Conservation (phyloP, 257 asterid species). For the Gentiana macrophylla region DNA sequence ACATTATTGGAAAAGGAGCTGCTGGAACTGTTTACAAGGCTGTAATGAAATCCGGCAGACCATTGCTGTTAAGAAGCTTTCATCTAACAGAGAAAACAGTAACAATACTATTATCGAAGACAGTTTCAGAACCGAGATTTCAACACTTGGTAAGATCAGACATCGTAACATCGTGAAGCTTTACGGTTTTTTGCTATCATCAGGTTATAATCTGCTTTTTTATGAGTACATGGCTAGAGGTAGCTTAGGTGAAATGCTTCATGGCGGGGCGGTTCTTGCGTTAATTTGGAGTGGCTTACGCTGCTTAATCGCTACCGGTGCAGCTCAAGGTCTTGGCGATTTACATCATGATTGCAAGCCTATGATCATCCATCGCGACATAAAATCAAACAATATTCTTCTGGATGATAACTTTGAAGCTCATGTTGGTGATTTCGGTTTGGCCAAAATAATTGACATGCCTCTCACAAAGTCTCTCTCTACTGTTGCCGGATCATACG, state of each 20-base stretch:
- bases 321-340: slow-evolving; percentile 85
- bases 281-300: slow-evolving; percentile 86
- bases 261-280: slow-evolving; percentile 35
- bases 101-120: slow-evolving; percentile 49
- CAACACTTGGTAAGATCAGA: slow-evolving; percentile 80
- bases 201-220: slow-evolving; percentile 76
- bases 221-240: slow-evolving; percentile 90
- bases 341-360: slow-evolving; percentile 89
- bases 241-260: slow-evolving; percentile 86
- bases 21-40: slow-evolving; percentile 87
- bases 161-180: slow-evolving; percentile 90
- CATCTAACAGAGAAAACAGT: slow-evolving; percentile 74
- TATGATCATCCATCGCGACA: slow-evolving; percentile 80
- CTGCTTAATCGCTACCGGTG: slow-evolving; percentile 65
- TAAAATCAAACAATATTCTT: slow-evolving; percentile 77
- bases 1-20: slow-evolving; percentile 76
- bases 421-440: slow-evolving; percentile 92
- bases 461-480: slow-evolving; percentile 92
- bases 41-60: slow-evolving; percentile 42
- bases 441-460: slow-evolving; percentile 94
- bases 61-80: slow-evolving; percentile 75
- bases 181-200: slow-evolving; percentile 76
- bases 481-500: slow-evolving; percentile 95
- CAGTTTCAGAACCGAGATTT: slow-evolving; percentile 76
- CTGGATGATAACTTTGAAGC: slow-evolving; percentile 90